Conservation (phyloP, 495 filamentous ascomycete genomes). For the Gamarada debralockiae region DNA sequence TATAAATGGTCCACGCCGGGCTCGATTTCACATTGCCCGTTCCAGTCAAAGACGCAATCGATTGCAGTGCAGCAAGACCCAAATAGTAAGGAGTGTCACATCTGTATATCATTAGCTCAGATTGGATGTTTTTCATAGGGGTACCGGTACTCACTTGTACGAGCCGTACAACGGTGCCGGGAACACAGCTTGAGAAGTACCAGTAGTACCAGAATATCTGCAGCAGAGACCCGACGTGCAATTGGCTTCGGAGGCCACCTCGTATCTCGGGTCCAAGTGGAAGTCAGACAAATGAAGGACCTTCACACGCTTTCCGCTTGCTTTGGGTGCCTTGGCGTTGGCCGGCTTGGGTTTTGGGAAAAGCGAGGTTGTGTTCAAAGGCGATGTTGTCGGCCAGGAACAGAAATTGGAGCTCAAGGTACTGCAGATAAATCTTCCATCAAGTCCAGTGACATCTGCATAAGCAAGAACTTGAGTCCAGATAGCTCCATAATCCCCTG, state of each 20-base stretch:
- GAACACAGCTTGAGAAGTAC: conserved; percentile 30
- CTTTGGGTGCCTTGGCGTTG: conserved; percentile 34
- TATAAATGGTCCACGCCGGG: conserved; percentile 40
- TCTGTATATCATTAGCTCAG: conserved; percentile 3
- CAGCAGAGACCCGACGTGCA: conserved; percentile 53
- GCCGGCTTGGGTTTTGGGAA: conserved; percentile 56
- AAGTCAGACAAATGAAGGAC: conserved; percentile 59
- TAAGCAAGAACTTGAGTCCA: conserved; percentile 55
- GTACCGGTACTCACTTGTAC: conserved; percentile 32
- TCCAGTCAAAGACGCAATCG: conserved; percentile 53
- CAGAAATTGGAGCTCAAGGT: conserved; percentile 44
- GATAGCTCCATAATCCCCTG: conserved; percentile 45
- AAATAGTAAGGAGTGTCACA: conserved; percentile 58
- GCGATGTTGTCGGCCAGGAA: conserved; percentile 36
- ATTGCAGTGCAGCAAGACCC: conserved; percentile 51
- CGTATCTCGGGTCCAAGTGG: conserved; percentile 56
- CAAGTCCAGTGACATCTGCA: conserved; percentile 50
- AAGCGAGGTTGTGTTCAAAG: conserved; percentile 36
- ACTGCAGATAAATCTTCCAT: conserved; percentile 57
- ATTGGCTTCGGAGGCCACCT: conserved; percentile 51
- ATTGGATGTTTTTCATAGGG: background rate
- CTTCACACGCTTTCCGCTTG: conserved; percentile 51
- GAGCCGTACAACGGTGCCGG: conserved; percentile 52
- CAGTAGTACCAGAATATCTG: conserved; percentile 33
- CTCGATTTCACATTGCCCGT: conserved; percentile 36